These are phyloP conservation scores for Cercospora beticola DNA, from an alignment of 2,329 filamentous ascomycete species.

Conservation along the genomic window DNA sequence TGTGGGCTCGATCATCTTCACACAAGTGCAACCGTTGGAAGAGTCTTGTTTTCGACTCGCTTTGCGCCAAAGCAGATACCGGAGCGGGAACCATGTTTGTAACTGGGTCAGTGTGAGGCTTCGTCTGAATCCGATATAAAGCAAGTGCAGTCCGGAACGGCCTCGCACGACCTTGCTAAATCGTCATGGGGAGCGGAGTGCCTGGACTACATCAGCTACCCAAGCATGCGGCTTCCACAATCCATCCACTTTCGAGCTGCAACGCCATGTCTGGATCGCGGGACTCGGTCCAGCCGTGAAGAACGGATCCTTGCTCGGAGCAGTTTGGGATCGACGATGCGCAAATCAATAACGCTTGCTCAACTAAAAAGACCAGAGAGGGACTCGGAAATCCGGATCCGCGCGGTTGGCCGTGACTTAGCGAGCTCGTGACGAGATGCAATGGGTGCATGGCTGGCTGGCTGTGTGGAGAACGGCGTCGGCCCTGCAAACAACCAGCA, in stretches of 20 bases:
- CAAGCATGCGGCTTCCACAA: conserved; percentile 8
- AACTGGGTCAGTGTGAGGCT: neutral
- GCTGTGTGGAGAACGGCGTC: neutral
- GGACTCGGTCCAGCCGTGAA: conserved; percentile 4
- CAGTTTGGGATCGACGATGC: conserved; percentile 8
- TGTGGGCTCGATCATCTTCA: conserved; percentile 38
- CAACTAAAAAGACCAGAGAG: neutral
- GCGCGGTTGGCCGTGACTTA: neutral
- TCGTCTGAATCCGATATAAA: neutral
- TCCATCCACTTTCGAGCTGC: conserved; percentile 8
- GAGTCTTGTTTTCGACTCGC: conserved; percentile 47
- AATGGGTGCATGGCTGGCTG: neutral
- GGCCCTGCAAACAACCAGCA: conserved; percentile 2
- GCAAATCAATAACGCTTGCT: neutral
- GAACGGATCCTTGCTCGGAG: neutral
- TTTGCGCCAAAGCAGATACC: conserved; percentile 40
- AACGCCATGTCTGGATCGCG: conserved; percentile 6
- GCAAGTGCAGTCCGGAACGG: neutral
- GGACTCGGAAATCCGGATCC: neutral
- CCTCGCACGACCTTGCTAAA: neutral
- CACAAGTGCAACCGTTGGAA: conserved; percentile 44
- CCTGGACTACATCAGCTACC: conserved; percentile 6
- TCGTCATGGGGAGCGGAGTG: conserved; percentile 10
- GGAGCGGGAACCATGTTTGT: conserved; percentile 30
- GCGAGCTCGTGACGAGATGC: conserved; percentile 1